Conservation (phyloP, 257 asterid genomes). For the Fraxinus anomala region DNA sequence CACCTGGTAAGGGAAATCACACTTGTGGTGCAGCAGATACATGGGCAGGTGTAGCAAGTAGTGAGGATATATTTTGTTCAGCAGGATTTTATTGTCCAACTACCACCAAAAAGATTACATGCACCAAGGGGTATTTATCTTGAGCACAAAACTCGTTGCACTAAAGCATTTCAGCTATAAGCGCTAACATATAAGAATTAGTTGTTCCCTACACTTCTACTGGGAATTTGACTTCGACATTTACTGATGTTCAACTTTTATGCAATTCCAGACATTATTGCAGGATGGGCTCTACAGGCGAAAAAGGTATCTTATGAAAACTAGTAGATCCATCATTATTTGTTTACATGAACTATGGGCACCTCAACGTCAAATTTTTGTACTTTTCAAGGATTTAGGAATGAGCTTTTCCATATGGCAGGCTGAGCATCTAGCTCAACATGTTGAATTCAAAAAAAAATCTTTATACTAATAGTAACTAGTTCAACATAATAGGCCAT, state of each 20-base stretch:
- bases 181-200: slow-evolving; percentile 17
- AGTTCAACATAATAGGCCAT: background rate
- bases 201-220: slow-evolving; percentile 23
- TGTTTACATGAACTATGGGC: background rate
- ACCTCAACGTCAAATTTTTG: background rate
- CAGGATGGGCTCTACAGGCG: slow-evolving; percentile 75
- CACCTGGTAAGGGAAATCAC: slow-evolving; percentile 82
- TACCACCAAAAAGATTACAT: slow-evolving; percentile 59
- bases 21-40: slow-evolving; percentile 90
- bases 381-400: background rate
- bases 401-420: background rate
- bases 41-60: slow-evolving; percentile 76
- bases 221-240: slow-evolving; percentile 23
- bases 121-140: slow-evolving; percentile 66
- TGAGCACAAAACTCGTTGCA: slow-evolving; percentile 20
- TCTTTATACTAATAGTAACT: background rate
- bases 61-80: slow-evolving; percentile 79
- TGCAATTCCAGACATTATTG: slow-evolving; percentile 81
- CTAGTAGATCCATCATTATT: slow-evolving; percentile 8
- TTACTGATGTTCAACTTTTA: slow-evolving; percentile 26
- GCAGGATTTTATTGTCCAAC: slow-evolving; percentile 94
- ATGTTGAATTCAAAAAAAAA: background rate
- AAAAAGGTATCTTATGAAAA: slow-evolving; percentile 49
- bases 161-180: slow-evolving; percentile 24
- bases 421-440: background rate